A percentile compares a stretch with the other conserved stretches of the same genome.
phyloP scores from a whole-genome alignment of 148 eudicot species.

The Heliamphora exappendiculata region DNA sequence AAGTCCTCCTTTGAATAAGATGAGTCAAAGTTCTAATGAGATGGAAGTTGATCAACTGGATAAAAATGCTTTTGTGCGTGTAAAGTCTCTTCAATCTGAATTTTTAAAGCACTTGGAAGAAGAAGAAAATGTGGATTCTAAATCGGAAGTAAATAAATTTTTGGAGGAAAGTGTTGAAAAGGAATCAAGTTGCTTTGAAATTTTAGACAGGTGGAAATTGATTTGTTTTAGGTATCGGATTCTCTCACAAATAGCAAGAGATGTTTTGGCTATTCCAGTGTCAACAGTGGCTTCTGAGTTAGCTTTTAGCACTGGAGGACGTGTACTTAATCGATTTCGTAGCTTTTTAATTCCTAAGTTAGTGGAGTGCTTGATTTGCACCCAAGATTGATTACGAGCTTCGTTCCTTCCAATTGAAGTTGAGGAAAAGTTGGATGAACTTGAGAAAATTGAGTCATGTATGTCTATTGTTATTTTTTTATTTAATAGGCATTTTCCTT shows the following conservation, averaged over 20 bases:
- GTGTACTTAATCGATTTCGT: neutral
- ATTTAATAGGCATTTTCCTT: no score
- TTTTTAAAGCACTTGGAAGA: no score
- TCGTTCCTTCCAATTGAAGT: neutral
- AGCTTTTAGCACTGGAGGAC: constrained; percentile 2
- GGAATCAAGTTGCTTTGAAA: neutral
- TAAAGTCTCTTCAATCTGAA: no score
- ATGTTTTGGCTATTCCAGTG: no score
- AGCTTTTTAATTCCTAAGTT: neutral
- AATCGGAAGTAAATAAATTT: neutral
- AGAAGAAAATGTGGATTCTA: neutral
- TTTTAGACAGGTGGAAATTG: neutral
- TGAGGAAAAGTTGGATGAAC: neutral
- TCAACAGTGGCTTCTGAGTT: constrained; percentile 5
- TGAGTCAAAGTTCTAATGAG: neutral
- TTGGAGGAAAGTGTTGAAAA: neutral
- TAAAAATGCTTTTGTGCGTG: neutral
- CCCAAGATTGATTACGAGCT: constrained; percentile 5
- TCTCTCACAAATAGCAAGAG: neutral
- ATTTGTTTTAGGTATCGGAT: neutral
- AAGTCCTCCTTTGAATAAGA: neutral
- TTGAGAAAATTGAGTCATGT: neutral
- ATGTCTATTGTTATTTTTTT: no score
- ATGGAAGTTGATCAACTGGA: neutral
- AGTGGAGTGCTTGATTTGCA: constrained; percentile 4